Base-by-base conservation (phyloP, 164 flowering plant species). In the Vitis cinerea region DNA sequence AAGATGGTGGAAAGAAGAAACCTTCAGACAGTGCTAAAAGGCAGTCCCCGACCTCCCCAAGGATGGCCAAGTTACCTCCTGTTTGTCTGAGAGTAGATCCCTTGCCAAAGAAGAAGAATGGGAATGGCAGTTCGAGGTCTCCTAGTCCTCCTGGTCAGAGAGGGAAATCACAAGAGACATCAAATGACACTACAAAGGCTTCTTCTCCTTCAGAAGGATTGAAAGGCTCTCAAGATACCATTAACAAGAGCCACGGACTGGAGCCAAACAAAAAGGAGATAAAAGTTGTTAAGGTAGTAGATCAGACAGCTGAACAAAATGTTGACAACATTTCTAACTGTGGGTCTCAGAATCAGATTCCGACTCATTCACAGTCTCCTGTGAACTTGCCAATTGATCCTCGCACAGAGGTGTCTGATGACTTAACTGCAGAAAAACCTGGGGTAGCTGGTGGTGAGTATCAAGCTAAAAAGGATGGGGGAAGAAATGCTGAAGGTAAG, bases 41-140 rank as follows among this genome's bases (percentile, higher is more conserved):
- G 23, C 50, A 72, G 37, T 71, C 87, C 7, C 37, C 82, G 8
- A 81, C 88, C 64, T 76, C 84, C 6, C 71, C 71, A 3, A 90
- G 85, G 62, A 50, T 77, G 19, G 73, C 89, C 2, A 85, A 85
- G 72, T 65, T 90, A 19, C 88, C 96, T 65, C 94, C 94, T 60
- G 85, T 92, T 66, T 89, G 96, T 66, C 72, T 92, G 60, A 82
- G 96, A 67, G 83, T 90, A 52, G 96, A 90, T 71, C 98, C 96
- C 15, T 63, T 86, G 70, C 89, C 88, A 7, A 81, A 68, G 75
- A 88, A 66, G 81, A 89, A 78, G 63, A 78, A 54, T 65, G 79
- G 77, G 19, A 81, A 81, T 67, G 85, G 83, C 1, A 73, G 68
- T 37, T 83, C 88, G 48, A 80, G 88, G 65, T 85, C 92, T 50